Evolutionary conservation across 83 land plant genomes (phyloP).

Genomic region (Picea abies): DNA sequence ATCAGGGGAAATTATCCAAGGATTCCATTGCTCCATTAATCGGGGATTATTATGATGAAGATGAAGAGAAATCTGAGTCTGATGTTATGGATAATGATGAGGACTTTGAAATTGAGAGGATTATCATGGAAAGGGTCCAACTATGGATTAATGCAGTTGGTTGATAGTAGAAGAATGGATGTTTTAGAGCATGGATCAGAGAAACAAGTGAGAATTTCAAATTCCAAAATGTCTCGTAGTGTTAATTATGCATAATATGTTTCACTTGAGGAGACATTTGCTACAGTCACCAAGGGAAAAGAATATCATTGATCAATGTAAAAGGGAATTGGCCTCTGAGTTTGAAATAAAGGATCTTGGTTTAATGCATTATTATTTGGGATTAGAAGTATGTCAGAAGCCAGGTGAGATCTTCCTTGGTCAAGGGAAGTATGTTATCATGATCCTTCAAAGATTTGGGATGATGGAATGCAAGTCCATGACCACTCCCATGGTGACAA

Average conservation of each 20-base stretch:
- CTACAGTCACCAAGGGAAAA: no score
- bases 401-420: no score
- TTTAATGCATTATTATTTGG: no score
- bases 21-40: not conserved
- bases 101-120: slow-evolving; percentile 90
- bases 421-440: no score
- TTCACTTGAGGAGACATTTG: slow-evolving; percentile 51
- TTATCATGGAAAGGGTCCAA: slow-evolving; percentile 25
- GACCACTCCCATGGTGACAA: no score
- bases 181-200: not conserved
- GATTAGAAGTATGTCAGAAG: no score
- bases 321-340: no score
- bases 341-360: no score
- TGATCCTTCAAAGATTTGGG: no score
- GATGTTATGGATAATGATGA: slow-evolving; percentile 85
- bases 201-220: not conserved
- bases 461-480: no score
- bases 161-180: slow-evolving; percentile 8
- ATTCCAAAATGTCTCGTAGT: not conserved
- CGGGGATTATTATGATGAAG: slow-evolving; percentile 27
- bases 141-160: not conserved
- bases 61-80: slow-evolving; percentile 40
- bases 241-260: slow-evolving; percentile 49
- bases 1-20: not conserved
- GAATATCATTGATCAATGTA: no score